A percentile compares a stretch with the other conserved stretches of the same genome.
Evolutionary conservation across 257 asterid species (phyloP).

Genomic region (Haberlea rhodopensis): DNA sequence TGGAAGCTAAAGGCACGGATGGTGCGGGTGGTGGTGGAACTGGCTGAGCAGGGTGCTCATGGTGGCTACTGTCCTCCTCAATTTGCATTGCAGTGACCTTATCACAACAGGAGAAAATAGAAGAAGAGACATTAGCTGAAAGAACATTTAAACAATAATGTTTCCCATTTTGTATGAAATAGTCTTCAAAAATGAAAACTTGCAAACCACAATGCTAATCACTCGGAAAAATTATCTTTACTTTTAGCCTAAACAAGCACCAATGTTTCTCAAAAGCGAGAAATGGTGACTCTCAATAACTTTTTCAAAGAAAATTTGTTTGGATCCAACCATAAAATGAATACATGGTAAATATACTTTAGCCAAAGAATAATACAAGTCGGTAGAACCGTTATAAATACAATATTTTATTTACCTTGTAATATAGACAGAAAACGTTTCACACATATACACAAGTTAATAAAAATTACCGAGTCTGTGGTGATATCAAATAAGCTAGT

Average conservation of each 20-base stretch:
- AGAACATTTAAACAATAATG: neutral
- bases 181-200: slow-evolving; percentile 11
- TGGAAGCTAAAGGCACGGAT: slow-evolving; percentile 30
- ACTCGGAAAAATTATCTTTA: slow-evolving; percentile 24
- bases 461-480: slow-evolving; percentile 58
- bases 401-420: neutral
- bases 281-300: slow-evolving; percentile 13
- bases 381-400: neutral
- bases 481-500: slow-evolving; percentile 93
- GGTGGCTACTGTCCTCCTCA: slow-evolving; percentile 42
- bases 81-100: slow-evolving; percentile 61
- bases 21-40: slow-evolving; percentile 25
- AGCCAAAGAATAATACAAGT: slow-evolving; percentile 15
- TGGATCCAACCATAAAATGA: slow-evolving; percentile 16
- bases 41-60: slow-evolving; percentile 30
- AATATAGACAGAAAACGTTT: neutral
- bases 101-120: slow-evolving; percentile 11
- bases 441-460: neutral
- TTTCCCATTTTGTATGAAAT: neutral
- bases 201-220: slow-evolving; percentile 26
- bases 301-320: slow-evolving; percentile 11
- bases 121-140: neutral
- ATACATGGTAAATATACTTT: slow-evolving; percentile 19
- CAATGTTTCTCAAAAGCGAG: slow-evolving; percentile 21
- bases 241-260: slow-evolving; percentile 21